phyloP scores from a whole-genome alignment of 2,329 filamentous ascomycete species.

The Elsinoe fawcettii region DNA sequence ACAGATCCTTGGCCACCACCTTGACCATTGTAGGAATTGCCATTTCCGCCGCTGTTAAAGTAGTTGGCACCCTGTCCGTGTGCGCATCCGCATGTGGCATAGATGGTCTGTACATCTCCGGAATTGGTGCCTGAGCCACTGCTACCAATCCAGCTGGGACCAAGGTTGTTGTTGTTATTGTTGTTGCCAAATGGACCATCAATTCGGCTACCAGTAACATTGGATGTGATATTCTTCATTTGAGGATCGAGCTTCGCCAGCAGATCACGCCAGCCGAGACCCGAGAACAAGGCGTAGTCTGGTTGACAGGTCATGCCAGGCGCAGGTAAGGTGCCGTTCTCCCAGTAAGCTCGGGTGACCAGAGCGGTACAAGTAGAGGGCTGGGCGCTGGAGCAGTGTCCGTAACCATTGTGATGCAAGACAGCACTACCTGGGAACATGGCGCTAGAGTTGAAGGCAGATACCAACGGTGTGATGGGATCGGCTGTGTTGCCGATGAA shows the following conservation, averaged over 20 bases:
- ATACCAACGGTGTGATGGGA: slow-evolving; percentile 27
- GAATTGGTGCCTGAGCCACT: too few relatives aligned
- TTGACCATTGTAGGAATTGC: neutral
- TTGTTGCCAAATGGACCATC: neutral
- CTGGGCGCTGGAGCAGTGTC: slow-evolving; percentile 23
- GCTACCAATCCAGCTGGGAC: too few relatives aligned
- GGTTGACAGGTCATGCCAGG: slow-evolving; percentile 6
- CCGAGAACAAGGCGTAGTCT: slow-evolving; percentile 10
- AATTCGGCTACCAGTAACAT: neutral
- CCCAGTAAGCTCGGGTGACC: neutral
- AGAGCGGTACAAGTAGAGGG: slow-evolving; percentile 23
- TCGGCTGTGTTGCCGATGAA: slow-evolving; percentile 28
- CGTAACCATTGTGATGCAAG: slow-evolving; percentile 30
- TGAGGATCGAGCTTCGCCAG: neutral
- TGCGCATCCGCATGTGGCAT: too few relatives aligned
- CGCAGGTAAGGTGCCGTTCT: neutral
- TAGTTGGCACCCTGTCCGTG: too few relatives aligned
- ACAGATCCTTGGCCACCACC: neutral
- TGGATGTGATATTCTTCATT: neutral
- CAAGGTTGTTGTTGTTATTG: too few relatives aligned
- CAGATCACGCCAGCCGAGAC: neutral
- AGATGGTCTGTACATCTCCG: too few relatives aligned
- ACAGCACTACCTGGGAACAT: neutral
- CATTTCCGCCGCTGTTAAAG: neutral
- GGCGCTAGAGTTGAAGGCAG: neutral